A percentile compares a stretch with the other conserved stretches of the same genome.
Evolutionary conservation across 2,329 filamentous ascomycete species (phyloP).

Genomic region (Alternaria sp.): DNA sequence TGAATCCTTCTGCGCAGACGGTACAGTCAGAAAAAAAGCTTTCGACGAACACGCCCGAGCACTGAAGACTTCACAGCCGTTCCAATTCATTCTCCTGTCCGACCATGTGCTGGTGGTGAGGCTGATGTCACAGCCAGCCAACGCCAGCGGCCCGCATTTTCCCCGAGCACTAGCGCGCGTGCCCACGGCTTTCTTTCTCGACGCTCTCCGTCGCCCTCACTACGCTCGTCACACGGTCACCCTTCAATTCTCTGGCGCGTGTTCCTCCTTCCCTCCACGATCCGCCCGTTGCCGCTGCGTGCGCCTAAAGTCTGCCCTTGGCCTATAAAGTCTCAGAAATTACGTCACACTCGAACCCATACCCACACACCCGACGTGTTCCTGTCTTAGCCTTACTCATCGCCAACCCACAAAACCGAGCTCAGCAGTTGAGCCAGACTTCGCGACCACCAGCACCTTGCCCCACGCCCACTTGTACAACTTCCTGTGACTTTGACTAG

Average conservation of each 20-base stretch:
- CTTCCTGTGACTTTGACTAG: conserved; percentile 84
- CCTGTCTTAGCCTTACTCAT: conserved; percentile 41
- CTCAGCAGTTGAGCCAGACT: conserved; percentile 39
- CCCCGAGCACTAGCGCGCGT: conserved; percentile 33
- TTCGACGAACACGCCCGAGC: not conserved
- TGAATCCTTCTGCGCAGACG: conserved; percentile 6
- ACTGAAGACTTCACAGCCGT: not conserved
- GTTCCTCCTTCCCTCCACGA: conserved; percentile 24
- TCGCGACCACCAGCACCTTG: conserved; percentile 46
- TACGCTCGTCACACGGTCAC: conserved; percentile 35
- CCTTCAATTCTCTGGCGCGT: conserved; percentile 35
- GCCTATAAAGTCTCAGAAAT: conserved; percentile 28
- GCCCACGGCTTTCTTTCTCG: conserved; percentile 35
- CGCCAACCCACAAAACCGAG: conserved; percentile 36
- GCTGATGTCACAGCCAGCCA: conserved; percentile 22
- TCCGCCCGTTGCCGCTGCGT: conserved; percentile 43
- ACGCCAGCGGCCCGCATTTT: conserved; percentile 32
- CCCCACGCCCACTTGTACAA: conserved; percentile 37
- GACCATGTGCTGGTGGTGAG: conserved; percentile 6
- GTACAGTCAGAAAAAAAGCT: not conserved
- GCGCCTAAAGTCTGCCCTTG: conserved; percentile 44
- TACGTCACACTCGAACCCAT: conserved; percentile 40
- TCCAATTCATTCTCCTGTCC: not conserved
- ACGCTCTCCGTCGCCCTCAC: conserved; percentile 17
- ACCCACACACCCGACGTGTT: conserved; percentile 39